Conservation (phyloP, 805 yeast species). For the Metschnikowia corniflorae region DNA sequence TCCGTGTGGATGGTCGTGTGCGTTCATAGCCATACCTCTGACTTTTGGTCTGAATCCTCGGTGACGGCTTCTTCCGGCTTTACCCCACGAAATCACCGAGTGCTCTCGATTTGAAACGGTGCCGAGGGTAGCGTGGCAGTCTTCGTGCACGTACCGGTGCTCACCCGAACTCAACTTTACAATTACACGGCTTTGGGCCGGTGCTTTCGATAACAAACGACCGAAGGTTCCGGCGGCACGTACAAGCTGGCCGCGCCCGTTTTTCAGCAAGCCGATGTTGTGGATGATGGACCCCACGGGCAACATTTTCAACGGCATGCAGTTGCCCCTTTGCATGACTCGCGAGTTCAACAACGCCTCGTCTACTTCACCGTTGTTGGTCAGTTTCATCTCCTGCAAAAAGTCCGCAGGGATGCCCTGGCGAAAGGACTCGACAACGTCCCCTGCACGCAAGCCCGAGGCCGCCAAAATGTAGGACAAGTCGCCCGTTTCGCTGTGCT, state of each 20-base stretch:
- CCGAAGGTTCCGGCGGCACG: slow-evolving; percentile 95
- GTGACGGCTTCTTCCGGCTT: slow-evolving; percentile 93
- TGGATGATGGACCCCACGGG: slow-evolving; percentile 94
- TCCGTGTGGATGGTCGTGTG: slow-evolving; percentile 97
- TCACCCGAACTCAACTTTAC: slow-evolving; percentile 88
- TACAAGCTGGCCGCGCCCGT: slow-evolving; percentile 82
- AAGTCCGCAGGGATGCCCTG: slow-evolving; percentile 78
- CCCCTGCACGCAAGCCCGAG: slow-evolving; percentile 92
- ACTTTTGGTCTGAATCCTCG: slow-evolving; percentile 92
- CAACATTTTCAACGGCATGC: slow-evolving; percentile 86
- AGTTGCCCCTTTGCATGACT: slow-evolving; percentile 90
- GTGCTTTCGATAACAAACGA: slow-evolving; percentile 74
- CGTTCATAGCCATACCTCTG: slow-evolving; percentile 98
- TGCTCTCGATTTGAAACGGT: slow-evolving; percentile 91
- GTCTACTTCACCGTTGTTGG: slow-evolving; percentile 75
- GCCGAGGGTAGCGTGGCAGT: slow-evolving; percentile 92
- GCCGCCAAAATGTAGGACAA: slow-evolving; percentile 83
- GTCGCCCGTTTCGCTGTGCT: slow-evolving; percentile 58
- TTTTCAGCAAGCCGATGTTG: slow-evolving; percentile 70
- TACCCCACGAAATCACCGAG: slow-evolving; percentile 85
- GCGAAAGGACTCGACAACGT: slow-evolving; percentile 83
- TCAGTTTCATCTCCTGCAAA: slow-evolving; percentile 61
- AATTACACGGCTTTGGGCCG: slow-evolving; percentile 66
- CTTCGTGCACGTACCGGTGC: slow-evolving; percentile 80
- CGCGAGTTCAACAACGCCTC: slow-evolving; percentile 86